Evolutionary conservation across 495 filamentous ascomycete species (phyloP).

Genomic region (Pyronema domesticum): DNA sequence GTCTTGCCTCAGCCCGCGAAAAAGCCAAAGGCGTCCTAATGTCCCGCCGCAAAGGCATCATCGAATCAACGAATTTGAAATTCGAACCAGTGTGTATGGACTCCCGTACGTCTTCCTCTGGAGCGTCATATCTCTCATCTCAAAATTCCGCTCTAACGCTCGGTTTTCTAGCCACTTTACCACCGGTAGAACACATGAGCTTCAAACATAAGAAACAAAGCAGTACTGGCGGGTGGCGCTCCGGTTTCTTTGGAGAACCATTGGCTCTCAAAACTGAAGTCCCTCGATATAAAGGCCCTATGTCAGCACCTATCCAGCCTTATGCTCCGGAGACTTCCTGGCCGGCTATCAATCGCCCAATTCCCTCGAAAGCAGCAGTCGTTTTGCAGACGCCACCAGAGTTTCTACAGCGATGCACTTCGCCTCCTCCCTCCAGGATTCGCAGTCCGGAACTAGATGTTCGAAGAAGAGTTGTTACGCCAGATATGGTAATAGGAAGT

Average conservation of each 20-base stretch:
- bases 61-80: slow-evolving; percentile 38
- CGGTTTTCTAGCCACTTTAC: slow-evolving; percentile 44
- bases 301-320: slow-evolving; percentile 7
- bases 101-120: slow-evolving; percentile 41
- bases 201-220: slow-evolving; percentile 48
- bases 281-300: slow-evolving; percentile 14
- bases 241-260: slow-evolving; percentile 29
- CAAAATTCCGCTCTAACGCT: neutral
- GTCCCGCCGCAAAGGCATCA: slow-evolving; percentile 41
- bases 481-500: too few relatives aligned
- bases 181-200: slow-evolving; percentile 28
- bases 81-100: slow-evolving; percentile 46
- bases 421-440: neutral
- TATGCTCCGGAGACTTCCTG: slow-evolving; percentile 13
- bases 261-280: slow-evolving; percentile 19
- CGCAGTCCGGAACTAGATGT: too few relatives aligned
- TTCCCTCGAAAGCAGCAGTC: slow-evolving; percentile 14
- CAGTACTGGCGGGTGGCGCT: slow-evolving; percentile 28
- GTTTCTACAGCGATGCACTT: slow-evolving; percentile 3
- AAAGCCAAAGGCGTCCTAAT: slow-evolving; percentile 20
- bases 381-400: slow-evolving; percentile 6
- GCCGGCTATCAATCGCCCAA: slow-evolving; percentile 7
- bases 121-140: neutral
- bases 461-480: too few relatives aligned
- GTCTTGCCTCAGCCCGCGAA: slow-evolving; percentile 14